A percentile compares a stretch with the other conserved stretches of the same genome.
Conservation (phyloP, 805 yeast species). For the Zygoascus flipseniorum region DNA sequence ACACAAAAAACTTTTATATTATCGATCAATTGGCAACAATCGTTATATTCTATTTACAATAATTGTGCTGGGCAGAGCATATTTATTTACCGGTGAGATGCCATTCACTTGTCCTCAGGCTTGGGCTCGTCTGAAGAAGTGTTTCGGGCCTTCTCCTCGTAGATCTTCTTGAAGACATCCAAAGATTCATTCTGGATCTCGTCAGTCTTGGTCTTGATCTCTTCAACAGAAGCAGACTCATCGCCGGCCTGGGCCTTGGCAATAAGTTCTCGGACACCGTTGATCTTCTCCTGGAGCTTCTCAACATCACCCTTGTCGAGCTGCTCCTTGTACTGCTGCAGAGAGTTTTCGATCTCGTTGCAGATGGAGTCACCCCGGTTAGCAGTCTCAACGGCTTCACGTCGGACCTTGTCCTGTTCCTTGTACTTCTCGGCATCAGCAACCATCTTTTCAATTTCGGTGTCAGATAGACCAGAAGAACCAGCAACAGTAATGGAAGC, state of each 20-base stretch:
- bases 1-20: neutral
- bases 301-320: slow-evolving; percentile 50
- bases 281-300: slow-evolving; percentile 45
- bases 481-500: slow-evolving; percentile 96
- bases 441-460: slow-evolving; percentile 87
- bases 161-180: slow-evolving; percentile 74
- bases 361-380: slow-evolving; percentile 77
- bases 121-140: slow-evolving; percentile 11
- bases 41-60: neutral
- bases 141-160: slow-evolving; percentile 34
- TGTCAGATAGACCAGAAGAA: slow-evolving; percentile 82
- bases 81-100: neutral
- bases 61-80: neutral
- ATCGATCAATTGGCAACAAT: neutral
- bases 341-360: slow-evolving; percentile 82
- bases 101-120: slow-evolving; percentile 13
- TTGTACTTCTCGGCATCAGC: slow-evolving; percentile 84
- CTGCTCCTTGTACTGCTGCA: slow-evolving; percentile 66
- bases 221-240: slow-evolving; percentile 48
- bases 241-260: slow-evolving; percentile 63
- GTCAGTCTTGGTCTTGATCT: slow-evolving; percentile 71
- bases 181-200: slow-evolving; percentile 74
- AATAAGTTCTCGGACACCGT: slow-evolving; percentile 64
- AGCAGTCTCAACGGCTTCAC: slow-evolving; percentile 75
- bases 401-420: slow-evolving; percentile 79